A percentile compares a stretch with the other conserved stretches of the same genome.
phyloP scores from a whole-genome alignment of 352 stramenopile species.

The Pythium phragmitis region DNA sequence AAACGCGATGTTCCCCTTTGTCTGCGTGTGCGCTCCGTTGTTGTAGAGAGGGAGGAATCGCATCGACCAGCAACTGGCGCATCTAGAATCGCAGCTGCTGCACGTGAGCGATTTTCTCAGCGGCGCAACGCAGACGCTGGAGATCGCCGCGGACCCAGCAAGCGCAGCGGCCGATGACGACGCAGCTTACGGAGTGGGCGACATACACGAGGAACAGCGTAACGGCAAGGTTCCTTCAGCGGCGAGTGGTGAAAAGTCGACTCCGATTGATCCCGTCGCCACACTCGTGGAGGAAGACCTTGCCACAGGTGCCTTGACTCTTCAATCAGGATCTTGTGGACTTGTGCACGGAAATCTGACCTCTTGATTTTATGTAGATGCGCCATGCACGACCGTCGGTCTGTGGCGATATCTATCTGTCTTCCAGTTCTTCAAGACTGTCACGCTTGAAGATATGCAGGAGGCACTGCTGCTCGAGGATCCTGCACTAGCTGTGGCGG shows the following conservation, averaged over 20 bases:
- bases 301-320: constrained; percentile 36
- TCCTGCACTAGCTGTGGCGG: constrained; percentile 3
- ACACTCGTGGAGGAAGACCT: constrained; percentile 70
- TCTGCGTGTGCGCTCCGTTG: neutral
- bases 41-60: constrained; percentile 45
- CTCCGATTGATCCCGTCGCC: constrained; percentile 27
- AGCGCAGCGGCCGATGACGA: neutral
- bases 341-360: neutral
- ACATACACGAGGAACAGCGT: neutral
- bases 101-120: constrained; percentile 60
- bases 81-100: constrained; percentile 62
- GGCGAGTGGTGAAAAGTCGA: constrained; percentile 26
- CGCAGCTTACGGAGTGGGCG: constrained; percentile 1
- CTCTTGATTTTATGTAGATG: constrained; percentile 31
- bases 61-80: constrained; percentile 57
- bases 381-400: constrained; percentile 61
- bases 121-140: constrained; percentile 41
- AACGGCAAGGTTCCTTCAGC: neutral
- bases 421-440: constrained; percentile 63
- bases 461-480: constrained; percentile 58
- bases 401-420: constrained; percentile 67
- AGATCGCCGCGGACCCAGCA: constrained; percentile 22
- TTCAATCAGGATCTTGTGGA: neutral
- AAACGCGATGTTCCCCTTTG: neutral
- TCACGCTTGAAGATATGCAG: constrained; percentile 61